These are phyloP conservation scores for Neoboletus subvelutipes DNA, from an alignment of 768 basidiomycete genomes.

Conservation along the genomic window DNA sequence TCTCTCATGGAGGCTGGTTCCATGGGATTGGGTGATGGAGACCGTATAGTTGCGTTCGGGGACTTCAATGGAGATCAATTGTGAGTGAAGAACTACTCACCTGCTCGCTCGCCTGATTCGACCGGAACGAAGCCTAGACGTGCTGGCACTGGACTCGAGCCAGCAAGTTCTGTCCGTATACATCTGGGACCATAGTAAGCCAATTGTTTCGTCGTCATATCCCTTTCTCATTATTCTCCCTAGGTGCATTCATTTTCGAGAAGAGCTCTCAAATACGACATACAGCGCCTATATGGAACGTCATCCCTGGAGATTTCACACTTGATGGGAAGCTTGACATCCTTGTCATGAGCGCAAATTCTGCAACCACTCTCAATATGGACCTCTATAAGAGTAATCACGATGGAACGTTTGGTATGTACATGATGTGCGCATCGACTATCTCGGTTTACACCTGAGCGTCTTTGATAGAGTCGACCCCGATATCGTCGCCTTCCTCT, in stretches of 20 bases:
- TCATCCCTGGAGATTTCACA: slow-evolving; percentile 92
- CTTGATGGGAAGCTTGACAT: slow-evolving; percentile 90
- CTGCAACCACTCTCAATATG: slow-evolving; percentile 56
- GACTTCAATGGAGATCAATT: slow-evolving; percentile 97
- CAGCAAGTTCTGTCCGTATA: slow-evolving; percentile 75
- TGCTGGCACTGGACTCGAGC: slow-evolving; percentile 72
- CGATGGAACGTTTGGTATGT: slow-evolving; percentile 65
- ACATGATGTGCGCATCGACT: not conserved
- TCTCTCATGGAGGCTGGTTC: slow-evolving; percentile 76
- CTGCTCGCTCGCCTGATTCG: not conserved
- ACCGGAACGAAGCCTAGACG: slow-evolving; percentile 60
- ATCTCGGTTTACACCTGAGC: not conserved
- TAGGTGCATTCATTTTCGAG: slow-evolving; percentile 60
- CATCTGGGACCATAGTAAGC: slow-evolving; percentile 78
- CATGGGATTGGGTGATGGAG: slow-evolving; percentile 71
- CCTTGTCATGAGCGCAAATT: slow-evolving; percentile 76
- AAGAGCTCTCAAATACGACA: slow-evolving; percentile 54
- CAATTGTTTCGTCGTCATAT: not conserved
- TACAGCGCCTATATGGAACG: slow-evolving; percentile 62
- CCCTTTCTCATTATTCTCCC: slow-evolving; percentile 3
- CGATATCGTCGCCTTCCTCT: slow-evolving; percentile 61
- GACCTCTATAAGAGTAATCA: slow-evolving; percentile 66
- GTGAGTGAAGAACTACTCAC: slow-evolving; percentile 45
- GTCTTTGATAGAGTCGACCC: slow-evolving; percentile 26
- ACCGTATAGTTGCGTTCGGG: slow-evolving; percentile 83